phyloP scores from a whole-genome alignment of 75 land plant species.

The Picea sitchensis region DNA sequence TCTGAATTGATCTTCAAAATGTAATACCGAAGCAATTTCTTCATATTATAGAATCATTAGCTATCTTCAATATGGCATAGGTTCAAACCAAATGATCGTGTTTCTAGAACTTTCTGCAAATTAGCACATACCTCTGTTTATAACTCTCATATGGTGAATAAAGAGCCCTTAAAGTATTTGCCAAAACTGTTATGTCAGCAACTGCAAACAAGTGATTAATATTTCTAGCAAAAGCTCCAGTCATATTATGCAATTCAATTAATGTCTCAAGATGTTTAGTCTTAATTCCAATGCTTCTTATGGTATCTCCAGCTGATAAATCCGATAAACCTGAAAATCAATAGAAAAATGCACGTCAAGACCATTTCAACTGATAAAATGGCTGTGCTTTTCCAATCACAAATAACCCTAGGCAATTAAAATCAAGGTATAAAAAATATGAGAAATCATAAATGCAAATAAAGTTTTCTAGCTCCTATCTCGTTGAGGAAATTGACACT shows the following conservation, averaged over 20 bases:
- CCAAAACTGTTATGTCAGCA: constrained; percentile 53
- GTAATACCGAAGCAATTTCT: background rate
- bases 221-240: constrained; percentile 86
- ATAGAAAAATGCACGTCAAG: too few species aligned
- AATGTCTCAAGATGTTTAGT: constrained; percentile 71
- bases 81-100: background rate
- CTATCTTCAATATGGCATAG: background rate
- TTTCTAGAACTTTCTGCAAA: background rate
- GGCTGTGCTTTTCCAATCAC: too few species aligned
- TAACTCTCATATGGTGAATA: constrained; percentile 88
- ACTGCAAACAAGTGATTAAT: constrained; percentile 83
- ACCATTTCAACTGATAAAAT: too few species aligned
- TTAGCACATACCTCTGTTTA: constrained; percentile 69
- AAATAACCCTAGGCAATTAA: too few species aligned
- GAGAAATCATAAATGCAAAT: too few species aligned
- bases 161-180: constrained; percentile 66
- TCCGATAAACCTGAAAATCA: constrained; percentile 30
- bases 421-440: too few species aligned
- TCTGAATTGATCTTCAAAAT: background rate
- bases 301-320: constrained; percentile 53
- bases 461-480: too few species aligned
- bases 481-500: too few species aligned
- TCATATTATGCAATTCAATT: constrained; percentile 85
- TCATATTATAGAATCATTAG: background rate
- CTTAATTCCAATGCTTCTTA: constrained; percentile 52